Evolutionary conservation across 2,329 filamentous ascomycete genomes (phyloP).

Genomic region (Fusarium avenaceum): DNA sequence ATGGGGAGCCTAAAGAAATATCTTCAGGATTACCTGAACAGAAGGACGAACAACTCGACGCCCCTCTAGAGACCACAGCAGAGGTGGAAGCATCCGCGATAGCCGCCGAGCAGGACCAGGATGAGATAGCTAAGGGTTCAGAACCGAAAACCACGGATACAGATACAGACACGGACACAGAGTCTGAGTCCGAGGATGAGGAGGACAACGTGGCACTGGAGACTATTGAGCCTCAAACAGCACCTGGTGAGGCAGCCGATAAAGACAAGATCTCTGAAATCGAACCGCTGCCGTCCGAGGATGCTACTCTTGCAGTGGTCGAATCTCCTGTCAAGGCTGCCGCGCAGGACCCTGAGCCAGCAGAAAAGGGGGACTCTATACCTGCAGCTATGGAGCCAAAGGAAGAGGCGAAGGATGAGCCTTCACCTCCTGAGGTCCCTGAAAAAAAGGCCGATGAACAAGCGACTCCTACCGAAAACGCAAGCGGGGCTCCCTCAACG

Average conservation of each 20-base stretch:
- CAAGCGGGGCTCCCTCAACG: neutral
- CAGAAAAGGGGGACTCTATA: constrained; percentile 5
- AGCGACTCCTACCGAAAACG: constrained; percentile 12
- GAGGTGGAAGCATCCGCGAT: constrained; percentile 10
- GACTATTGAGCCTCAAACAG: constrained; percentile 1
- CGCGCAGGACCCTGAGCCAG: constrained; percentile 5
- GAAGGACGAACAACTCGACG: constrained; percentile 12
- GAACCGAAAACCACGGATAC: constrained; percentile 12
- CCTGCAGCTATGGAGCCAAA: constrained; percentile 3
- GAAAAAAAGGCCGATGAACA: constrained; percentile 7
- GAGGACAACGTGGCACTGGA: constrained; percentile 2
- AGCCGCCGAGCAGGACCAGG: constrained; percentile 11
- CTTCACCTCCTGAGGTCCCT: constrained; percentile 9
- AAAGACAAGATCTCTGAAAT: constrained; percentile 13
- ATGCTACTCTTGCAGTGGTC: constrained; percentile 6
- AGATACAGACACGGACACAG: constrained; percentile 1
- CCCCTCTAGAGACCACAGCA: constrained; percentile 9
- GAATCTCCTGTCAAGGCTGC: constrained; percentile 1
- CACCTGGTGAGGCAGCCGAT: constrained; percentile 6
- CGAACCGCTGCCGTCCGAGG: constrained; percentile 6
- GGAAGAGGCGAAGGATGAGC: constrained; percentile 20
- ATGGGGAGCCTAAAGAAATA: constrained; percentile 12
- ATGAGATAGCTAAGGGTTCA: constrained; percentile 2
- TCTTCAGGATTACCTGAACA: constrained; percentile 10
- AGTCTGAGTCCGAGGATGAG: too few species aligned